These are phyloP conservation scores for Cunninghamia lanceolata DNA, from an alignment of 75 land plant species.

Conservation along the genomic window DNA sequence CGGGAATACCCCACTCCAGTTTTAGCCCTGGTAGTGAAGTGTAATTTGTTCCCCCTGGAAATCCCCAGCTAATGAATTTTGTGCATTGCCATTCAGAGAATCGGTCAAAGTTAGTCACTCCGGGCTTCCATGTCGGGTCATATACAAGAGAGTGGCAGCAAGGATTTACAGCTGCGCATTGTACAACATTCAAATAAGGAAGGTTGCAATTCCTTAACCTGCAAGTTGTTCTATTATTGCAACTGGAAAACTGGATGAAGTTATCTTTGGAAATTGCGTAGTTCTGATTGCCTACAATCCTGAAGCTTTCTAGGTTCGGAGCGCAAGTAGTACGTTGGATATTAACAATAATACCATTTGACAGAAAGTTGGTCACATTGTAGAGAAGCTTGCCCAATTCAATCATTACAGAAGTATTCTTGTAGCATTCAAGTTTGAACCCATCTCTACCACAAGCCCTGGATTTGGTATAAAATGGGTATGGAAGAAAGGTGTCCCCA, in stretches of 20 bases:
- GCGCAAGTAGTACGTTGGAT: not conserved
- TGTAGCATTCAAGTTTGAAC: not conserved
- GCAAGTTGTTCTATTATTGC: not conserved
- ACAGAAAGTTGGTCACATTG: not conserved
- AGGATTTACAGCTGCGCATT: not conserved
- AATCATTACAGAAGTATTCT: not conserved
- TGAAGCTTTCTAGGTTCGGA: not conserved
- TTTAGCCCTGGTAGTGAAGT: not conserved
- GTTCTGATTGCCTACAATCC: not conserved
- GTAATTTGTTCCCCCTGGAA: not conserved
- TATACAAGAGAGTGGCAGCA: constrained; percentile 1
- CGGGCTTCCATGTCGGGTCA: not conserved
- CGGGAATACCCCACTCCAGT: constrained; percentile 7
- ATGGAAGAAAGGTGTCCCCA: not conserved
- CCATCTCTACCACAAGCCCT: not conserved
- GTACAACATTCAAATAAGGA: not conserved
- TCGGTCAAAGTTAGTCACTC: not conserved
- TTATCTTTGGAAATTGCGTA: not conserved
- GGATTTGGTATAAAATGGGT: constrained; percentile 5
- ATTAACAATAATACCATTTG: not conserved
- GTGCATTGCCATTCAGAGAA: not conserved
- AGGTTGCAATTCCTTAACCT: not conserved
- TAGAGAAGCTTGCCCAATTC: not conserved
- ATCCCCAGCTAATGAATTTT: constrained; percentile 2
- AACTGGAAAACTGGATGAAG: constrained; percentile 6